A percentile compares a stretch with the other conserved stretches of the same genome.
phyloP scores from a whole-genome alignment of 164 flowering plant genomes.

The Piper longum region DNA sequence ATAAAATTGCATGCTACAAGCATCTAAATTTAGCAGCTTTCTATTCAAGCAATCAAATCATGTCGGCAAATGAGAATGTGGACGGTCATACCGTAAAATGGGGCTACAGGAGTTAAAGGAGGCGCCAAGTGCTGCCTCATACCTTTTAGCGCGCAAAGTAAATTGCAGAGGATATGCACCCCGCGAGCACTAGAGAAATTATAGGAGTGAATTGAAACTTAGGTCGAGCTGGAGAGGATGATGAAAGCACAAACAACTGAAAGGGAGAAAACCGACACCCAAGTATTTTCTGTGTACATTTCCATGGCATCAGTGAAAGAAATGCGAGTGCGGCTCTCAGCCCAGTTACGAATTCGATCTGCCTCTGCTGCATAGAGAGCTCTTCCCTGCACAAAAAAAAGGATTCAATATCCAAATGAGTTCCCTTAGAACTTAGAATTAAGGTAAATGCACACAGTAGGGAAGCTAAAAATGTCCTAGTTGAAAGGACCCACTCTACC shows the following conservation, averaged over 20 bases:
- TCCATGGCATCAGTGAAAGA: slow-evolving; percentile 99
- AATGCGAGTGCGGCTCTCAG: slow-evolving; percentile 78
- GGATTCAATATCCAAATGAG: background rate
- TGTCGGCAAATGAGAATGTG: slow-evolving; percentile 5
- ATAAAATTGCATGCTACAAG: background rate
- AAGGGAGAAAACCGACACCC: slow-evolving; percentile 92
- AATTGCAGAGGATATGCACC: background rate
- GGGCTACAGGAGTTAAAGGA: background rate
- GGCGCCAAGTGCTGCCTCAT: background rate
- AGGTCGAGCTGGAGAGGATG: slow-evolving; percentile 66
- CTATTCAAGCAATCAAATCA: background rate
- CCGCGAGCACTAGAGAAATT: background rate
- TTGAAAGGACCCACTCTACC: slow-evolving; percentile 26
- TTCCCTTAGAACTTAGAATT: background rate
- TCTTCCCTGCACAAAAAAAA: slow-evolving; percentile 43
- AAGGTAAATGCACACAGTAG: background rate
- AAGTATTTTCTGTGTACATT: slow-evolving; percentile 89
- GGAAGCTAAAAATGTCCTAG: background rate
- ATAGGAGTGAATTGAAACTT: background rate
- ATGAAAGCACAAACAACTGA: slow-evolving; percentile 96
- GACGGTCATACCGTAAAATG: background rate
- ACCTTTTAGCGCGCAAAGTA: background rate
- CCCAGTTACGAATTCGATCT: slow-evolving; percentile 92
- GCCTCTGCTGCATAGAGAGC: slow-evolving; percentile 99
- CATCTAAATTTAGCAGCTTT: slow-evolving; percentile 34